Conservation (phyloP, 495 filamentous ascomycete species). For the Beverwykella pulmonaria region DNA sequence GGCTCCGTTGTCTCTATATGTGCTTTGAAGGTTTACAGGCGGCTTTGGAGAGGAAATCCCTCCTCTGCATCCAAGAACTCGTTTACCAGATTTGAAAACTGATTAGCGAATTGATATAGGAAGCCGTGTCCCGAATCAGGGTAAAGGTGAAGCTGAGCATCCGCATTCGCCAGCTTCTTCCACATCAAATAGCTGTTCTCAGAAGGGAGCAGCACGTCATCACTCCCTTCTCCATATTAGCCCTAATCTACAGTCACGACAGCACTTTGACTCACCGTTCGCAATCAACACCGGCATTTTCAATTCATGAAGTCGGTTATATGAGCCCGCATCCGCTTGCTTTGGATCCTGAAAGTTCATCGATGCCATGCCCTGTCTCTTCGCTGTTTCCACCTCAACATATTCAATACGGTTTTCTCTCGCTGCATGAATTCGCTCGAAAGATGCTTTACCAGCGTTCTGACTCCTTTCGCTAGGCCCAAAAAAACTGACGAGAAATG, state of each 20-base stretch:
- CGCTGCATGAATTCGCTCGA: slow-evolving; percentile 28
- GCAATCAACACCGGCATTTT: slow-evolving; percentile 45
- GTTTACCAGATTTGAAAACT: slow-evolving; percentile 14
- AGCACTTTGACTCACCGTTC: slow-evolving; percentile 32
- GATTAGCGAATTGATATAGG: slow-evolving; percentile 37
- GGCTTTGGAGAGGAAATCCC: neutral
- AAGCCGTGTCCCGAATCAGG: slow-evolving; percentile 44
- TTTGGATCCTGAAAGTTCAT: slow-evolving; percentile 34
- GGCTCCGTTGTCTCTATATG: neutral
- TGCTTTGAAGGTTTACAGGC: neutral
- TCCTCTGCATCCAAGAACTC: slow-evolving; percentile 19
- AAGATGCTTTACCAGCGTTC: neutral
- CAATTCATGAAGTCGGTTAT: slow-evolving; percentile 39
- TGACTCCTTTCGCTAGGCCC: neutral
- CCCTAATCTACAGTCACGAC: neutral
- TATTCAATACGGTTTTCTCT: slow-evolving; percentile 21
- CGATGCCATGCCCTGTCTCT: slow-evolving; percentile 37
- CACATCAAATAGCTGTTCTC: slow-evolving; percentile 42
- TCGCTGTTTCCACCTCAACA: slow-evolving; percentile 34
- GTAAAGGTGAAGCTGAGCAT: slow-evolving; percentile 43
- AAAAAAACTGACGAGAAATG: slow-evolving; percentile 5
- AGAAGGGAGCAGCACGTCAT: slow-evolving; percentile 43
- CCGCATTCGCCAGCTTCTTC: slow-evolving; percentile 37
- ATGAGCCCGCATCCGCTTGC: slow-evolving; percentile 29
- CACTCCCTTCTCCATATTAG: neutral